Evolutionary conservation across 2,329 filamentous ascomycete genomes (phyloP), one percentile per base, ranked within the genome.

Genomic region (Cladosporium sp.): DNA sequence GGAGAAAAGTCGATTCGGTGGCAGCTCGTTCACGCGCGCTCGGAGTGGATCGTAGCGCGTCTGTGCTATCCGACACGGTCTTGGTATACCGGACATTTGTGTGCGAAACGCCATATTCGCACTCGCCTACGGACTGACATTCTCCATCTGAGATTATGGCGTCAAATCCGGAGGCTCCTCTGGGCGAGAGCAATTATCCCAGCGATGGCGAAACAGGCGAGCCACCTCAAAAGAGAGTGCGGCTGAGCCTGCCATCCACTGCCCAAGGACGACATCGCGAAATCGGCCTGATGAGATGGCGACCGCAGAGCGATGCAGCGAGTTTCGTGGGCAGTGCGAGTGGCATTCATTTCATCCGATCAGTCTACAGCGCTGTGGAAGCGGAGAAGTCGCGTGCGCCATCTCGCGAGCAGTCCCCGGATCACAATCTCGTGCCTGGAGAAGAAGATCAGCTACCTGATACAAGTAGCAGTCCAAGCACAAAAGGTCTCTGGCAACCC

Each of bases 321-420:
- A 80, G 78, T 0, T 84, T 84, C 56, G 75, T 84, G 4, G 82
- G 82, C 3, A 83, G 80, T 51, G 78, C 79, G 15, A 83, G 81
- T 59, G 82, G 82, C 1, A 83, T 84, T n/a, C 77, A 83, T 63
- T 84, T 84, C 62, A 80, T 84, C 34, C 76, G 80, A 5, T 77
- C 78, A 19, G 82, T 84, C 1, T 82, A 82, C 40, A 69, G 77
- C 32, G 75, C 79, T 1, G 73, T 84, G 28, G 68, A 57, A 44
- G 54, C 54, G 6, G 54, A 51, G 35, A 57, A 57, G 13, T 57
- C 54, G 34, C 35, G 54, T 39, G 54, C 54, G n/a, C 45, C 54
- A 19, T 57, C 54, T 25, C 54, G 34, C 39, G 54, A 50, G 28
- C 54, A 57, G 13, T 57, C 54, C n/a, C 54, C 54, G 10, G 54